Evolutionary conservation across 2,329 filamentous ascomycete species (phyloP).

Genomic region (Fusarium ramigenum): DNA sequence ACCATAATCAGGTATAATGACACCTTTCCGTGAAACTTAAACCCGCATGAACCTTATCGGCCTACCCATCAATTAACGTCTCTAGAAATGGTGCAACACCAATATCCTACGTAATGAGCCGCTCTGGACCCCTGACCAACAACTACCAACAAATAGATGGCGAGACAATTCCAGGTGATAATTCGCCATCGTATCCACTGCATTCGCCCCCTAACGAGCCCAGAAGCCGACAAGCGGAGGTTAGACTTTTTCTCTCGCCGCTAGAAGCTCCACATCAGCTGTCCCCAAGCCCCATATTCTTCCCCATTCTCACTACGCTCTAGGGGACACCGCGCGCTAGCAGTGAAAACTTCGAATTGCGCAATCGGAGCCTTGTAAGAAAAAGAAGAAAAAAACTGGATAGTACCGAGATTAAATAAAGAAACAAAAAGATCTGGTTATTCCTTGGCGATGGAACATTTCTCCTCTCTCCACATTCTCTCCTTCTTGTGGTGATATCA

Average conservation of each 20-base stretch:
- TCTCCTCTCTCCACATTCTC: not conserved
- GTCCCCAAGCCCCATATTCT: slow-evolving; percentile 17
- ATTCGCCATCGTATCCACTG: not conserved
- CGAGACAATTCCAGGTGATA: not conserved
- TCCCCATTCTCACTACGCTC: slow-evolving; percentile 11
- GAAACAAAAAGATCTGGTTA: not conserved
- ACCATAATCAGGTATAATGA: not conserved
- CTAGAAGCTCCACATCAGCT: not conserved
- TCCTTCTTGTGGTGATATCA: not conserved
- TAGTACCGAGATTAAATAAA: not conserved
- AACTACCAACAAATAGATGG: not conserved
- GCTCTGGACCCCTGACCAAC: not conserved
- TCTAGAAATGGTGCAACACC: not conserved
- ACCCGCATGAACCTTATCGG: not conserved
- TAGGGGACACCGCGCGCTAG: slow-evolving; percentile 9
- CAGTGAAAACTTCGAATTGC: slow-evolving; percentile 38
- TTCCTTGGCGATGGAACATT: not conserved
- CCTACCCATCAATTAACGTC: not conserved
- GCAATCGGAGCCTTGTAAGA: slow-evolving; percentile 16
- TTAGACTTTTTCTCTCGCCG: slow-evolving; percentile 2
- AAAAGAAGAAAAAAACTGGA: not conserved
- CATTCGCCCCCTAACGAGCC: not conserved
- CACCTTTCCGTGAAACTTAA: not conserved
- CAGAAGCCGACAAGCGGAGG: slow-evolving; percentile 3
- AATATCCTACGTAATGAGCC: not conserved